Conservation (phyloP, 2,329 filamentous ascomycete species). For the Didymella segeticola region DNA sequence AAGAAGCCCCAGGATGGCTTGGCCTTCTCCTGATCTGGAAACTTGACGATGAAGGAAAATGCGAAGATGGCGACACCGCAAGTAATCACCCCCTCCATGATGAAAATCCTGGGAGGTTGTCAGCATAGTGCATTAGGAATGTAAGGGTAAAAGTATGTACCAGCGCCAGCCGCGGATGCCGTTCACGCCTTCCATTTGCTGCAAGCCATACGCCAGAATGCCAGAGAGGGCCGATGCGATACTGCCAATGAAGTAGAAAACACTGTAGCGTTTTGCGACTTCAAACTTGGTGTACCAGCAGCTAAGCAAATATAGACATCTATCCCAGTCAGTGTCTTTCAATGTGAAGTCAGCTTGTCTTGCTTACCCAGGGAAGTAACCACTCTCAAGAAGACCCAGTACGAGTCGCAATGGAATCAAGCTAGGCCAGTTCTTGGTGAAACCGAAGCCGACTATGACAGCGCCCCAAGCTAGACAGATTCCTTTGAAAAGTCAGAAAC, state of each 20-base stretch:
- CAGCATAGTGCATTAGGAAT: not conserved
- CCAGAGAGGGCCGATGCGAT: conserved; percentile 32
- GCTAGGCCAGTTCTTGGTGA: conserved; percentile 30
- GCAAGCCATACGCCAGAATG: conserved; percentile 31
- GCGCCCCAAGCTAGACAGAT: conserved; percentile 31
- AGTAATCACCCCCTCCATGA: conserved; percentile 34
- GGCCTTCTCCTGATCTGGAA: conserved; percentile 29
- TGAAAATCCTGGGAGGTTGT: conserved; percentile 28
- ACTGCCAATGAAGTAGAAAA: conserved; percentile 36
- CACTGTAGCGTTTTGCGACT: conserved; percentile 31
- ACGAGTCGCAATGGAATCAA: conserved; percentile 28
- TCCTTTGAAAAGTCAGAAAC: not conserved
- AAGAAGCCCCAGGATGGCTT: conserved; percentile 32
- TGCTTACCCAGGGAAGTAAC: conserved; percentile 26
- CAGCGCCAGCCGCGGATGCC: conserved; percentile 32
- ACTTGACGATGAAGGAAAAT: conserved; percentile 31
- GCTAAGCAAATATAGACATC: conserved; percentile 28
- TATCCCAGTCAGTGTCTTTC: not conserved
- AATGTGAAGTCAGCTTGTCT: not conserved
- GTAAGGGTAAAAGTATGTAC: conserved; percentile 5
- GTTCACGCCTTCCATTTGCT: conserved; percentile 32
- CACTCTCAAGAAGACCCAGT: conserved; percentile 27
- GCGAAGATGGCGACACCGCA: conserved; percentile 29
- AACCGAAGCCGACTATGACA: conserved; percentile 35
- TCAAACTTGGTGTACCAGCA: conserved; percentile 38